Evolutionary conservation across 2,329 filamentous ascomycete genomes (phyloP).

Genomic region (Colletotrichum theobromicola): DNA sequence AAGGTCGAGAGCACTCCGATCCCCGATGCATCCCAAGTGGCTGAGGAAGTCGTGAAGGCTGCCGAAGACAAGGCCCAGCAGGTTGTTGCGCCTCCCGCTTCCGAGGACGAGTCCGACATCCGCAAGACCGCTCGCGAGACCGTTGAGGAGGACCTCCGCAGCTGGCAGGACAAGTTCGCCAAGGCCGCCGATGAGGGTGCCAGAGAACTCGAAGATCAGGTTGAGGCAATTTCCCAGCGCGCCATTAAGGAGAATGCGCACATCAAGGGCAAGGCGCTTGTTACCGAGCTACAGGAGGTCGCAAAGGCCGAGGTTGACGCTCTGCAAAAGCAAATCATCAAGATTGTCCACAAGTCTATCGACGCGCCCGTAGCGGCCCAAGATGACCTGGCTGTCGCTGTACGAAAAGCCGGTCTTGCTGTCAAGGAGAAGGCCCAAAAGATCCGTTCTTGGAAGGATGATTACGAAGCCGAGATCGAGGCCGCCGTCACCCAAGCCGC

Average conservation of each 20-base stretch:
- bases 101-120: slow-evolving; percentile 56
- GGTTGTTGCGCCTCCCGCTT: slow-evolving; percentile 49
- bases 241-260: slow-evolving; percentile 70
- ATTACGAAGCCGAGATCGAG: slow-evolving; percentile 73
- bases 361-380: slow-evolving; percentile 45
- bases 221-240: slow-evolving; percentile 61
- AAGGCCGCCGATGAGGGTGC: slow-evolving; percentile 84
- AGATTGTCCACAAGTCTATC: slow-evolving; percentile 61
- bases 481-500: slow-evolving; percentile 73
- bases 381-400: slow-evolving; percentile 48
- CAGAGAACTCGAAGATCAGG: slow-evolving; percentile 72
- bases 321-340: slow-evolving; percentile 72
- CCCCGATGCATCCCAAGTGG: slow-evolving; percentile 24
- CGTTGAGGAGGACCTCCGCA: slow-evolving; percentile 78
- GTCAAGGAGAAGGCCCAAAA: slow-evolving; percentile 81
- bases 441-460: slow-evolving; percentile 77
- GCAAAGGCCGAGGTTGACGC: slow-evolving; percentile 66
- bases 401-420: slow-evolving; percentile 71
- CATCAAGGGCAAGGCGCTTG: slow-evolving; percentile 68
- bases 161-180: slow-evolving; percentile 89
- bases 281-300: slow-evolving; percentile 72
- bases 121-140: slow-evolving; percentile 66
- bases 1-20: slow-evolving; percentile 13
- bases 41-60: slow-evolving; percentile 4
- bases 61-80: slow-evolving; percentile 23